These are phyloP conservation scores for Aureobasidium uvarum DNA, from an alignment of 2,329 filamentous ascomycete species.

Conservation along the genomic window DNA sequence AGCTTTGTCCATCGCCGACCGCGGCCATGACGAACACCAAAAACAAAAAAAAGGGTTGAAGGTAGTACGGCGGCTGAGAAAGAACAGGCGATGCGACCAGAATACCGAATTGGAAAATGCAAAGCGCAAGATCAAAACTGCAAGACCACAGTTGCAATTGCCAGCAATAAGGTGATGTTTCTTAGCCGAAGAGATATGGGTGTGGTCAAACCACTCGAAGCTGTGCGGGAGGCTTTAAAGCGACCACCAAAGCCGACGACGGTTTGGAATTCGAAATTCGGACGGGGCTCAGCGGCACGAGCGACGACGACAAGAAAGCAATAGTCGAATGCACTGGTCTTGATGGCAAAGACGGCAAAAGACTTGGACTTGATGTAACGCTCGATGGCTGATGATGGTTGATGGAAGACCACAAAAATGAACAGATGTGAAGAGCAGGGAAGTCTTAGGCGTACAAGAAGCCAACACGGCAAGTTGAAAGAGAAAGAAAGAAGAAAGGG, in stretches of 20 bases:
- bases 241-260: slow-evolving; percentile 25
- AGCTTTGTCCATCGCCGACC: slow-evolving; percentile 25
- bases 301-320: slow-evolving; percentile 7
- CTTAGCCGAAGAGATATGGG: slow-evolving; percentile 5
- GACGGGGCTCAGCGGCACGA: neutral
- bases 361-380: slow-evolving; percentile 4
- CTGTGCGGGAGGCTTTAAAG: slow-evolving; percentile 14
- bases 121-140: slow-evolving; percentile 3
- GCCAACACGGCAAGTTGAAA: slow-evolving; percentile 14
- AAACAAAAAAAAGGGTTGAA: slow-evolving; percentile 18
- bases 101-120: neutral
- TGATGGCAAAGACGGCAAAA: neutral
- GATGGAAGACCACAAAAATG: neutral
- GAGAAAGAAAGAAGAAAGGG: slow-evolving; percentile 20
- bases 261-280: slow-evolving; percentile 12
- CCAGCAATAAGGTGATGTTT: neutral
- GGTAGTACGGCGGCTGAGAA: neutral
- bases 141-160: neutral
- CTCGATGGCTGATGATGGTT: neutral
- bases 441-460: slow-evolving; percentile 8
- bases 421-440: neutral
- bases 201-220: slow-evolving; percentile 20
- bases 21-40: slow-evolving; percentile 26
- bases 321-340: slow-evolving; percentile 6
- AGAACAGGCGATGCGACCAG: slow-evolving; percentile 5